Percentiles rank a stretch among this genome's conserved stretches.
These are phyloP conservation scores for Lathyrus oleraceus DNA, from an alignment of 306 rosid species.

Conservation along the genomic window DNA sequence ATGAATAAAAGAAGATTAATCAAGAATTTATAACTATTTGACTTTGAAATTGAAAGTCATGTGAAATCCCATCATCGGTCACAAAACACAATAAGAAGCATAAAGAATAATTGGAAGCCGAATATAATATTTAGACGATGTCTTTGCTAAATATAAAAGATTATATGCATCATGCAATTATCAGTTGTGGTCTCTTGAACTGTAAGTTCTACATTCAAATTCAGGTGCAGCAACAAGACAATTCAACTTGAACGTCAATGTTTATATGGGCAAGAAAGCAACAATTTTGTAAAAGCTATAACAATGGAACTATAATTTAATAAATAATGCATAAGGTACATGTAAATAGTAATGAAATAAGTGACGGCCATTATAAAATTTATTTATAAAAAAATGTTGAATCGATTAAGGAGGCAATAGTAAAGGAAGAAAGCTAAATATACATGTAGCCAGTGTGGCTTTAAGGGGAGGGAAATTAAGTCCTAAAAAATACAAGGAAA, in stretches of 20 bases:
- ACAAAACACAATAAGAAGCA: constrained; percentile 8
- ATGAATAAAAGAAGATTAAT: constrained; percentile 7
- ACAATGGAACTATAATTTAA: background rate
- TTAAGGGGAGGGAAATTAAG: background rate
- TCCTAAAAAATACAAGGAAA: background rate
- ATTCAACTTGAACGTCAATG: background rate
- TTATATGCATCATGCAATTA: background rate
- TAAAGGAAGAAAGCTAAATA: background rate
- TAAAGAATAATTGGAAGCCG: constrained; percentile 1
- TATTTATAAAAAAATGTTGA: background rate
- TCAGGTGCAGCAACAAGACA: constrained; percentile 12
- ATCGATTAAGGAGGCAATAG: constrained; percentile 5
- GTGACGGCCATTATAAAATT: background rate
- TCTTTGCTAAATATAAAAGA: constrained; percentile 6
- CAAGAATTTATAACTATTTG: constrained; percentile 16
- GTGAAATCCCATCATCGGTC: background rate
- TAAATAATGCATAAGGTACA: background rate
- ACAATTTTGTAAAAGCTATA: constrained; percentile 4
- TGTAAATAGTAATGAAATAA: constrained; percentile 11
- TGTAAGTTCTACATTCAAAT: background rate
- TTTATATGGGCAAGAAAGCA: constrained; percentile 7
- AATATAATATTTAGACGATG: background rate
- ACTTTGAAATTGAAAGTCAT: constrained; percentile 25
- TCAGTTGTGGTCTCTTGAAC: constrained; percentile 3
- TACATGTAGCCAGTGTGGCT: background rate